A percentile compares a stretch with the other conserved stretches of the same genome.
Evolutionary conservation across 2,329 filamentous ascomycete genomes (phyloP).

Genomic region (Fusarium fujikuroi): DNA sequence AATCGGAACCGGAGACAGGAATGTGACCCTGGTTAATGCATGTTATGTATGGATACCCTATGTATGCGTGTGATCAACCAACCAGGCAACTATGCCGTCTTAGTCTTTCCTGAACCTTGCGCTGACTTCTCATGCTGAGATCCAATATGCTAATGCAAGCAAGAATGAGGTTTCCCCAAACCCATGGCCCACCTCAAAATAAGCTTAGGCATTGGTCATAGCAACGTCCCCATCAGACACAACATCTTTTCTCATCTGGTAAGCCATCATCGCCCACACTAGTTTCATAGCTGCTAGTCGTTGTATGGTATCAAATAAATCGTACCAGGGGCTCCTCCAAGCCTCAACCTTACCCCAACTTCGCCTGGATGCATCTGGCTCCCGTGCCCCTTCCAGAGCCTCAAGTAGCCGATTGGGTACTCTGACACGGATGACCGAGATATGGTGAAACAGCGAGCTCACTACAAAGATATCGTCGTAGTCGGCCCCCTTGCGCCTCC

Average conservation of each 20-base stretch:
- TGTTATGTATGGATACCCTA: conserved; percentile 1
- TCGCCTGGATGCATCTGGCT: conserved; percentile 47
- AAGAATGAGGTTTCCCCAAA: background rate
- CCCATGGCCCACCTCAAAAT: background rate
- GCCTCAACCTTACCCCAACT: conserved; percentile 65
- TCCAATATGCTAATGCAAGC: background rate
- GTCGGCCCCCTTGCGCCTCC: conserved; percentile 57
- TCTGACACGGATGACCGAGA: conserved; percentile 67
- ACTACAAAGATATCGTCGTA: conserved; percentile 72
- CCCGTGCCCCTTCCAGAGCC: conserved; percentile 60
- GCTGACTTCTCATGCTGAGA: background rate
- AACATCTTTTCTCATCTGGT: conserved; percentile 62
- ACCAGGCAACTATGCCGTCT: background rate
- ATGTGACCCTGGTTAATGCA: background rate
- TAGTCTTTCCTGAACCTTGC: background rate
- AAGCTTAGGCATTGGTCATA: conserved; percentile 44
- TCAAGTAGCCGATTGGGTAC: conserved; percentile 65
- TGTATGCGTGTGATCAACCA: background rate
- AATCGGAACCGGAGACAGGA: background rate
- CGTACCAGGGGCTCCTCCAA: conserved; percentile 70
- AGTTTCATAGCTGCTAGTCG: conserved; percentile 66
- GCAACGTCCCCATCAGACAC: conserved; percentile 40
- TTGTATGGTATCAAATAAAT: conserved; percentile 66
- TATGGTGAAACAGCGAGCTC: conserved; percentile 70
- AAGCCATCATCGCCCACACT: conserved; percentile 70